Percentiles rank a stretch among this genome's conserved stretches.
These are phyloP conservation scores for Platanthera zijinensis DNA, from an alignment of 106 monocot species.

Conservation along the genomic window DNA sequence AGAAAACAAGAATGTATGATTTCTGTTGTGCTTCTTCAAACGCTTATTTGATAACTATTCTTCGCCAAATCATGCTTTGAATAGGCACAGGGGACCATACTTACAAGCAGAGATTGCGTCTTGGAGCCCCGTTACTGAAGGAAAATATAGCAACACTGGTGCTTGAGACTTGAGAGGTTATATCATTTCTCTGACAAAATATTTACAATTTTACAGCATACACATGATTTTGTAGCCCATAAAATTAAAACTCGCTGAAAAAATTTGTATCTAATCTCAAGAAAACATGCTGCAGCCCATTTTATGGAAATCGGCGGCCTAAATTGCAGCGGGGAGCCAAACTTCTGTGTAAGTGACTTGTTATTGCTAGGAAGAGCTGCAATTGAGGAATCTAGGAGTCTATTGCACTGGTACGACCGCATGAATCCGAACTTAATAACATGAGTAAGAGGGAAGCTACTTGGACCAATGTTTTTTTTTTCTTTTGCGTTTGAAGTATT, in stretches of 20 bases:
- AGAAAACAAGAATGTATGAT: background rate
- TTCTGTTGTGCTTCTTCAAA: background rate
- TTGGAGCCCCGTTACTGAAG: conserved; percentile 91
- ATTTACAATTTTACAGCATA: background rate
- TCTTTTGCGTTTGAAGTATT: background rate
- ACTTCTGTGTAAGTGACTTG: conserved; percentile 95
- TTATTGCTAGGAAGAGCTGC: conserved; percentile 85
- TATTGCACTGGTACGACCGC: too few relatives aligned
- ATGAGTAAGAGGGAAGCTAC: conserved; percentile 58
- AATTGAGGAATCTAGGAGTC: conserved; percentile 84
- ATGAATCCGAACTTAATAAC: too few relatives aligned
- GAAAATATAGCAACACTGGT: conserved; percentile 98
- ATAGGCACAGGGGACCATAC: conserved; percentile 95
- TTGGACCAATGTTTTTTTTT: background rate
- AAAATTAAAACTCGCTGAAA: conserved; percentile 12
- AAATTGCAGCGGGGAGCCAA: conserved; percentile 79
- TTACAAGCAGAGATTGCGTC: conserved; percentile 80
- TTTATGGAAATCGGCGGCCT: conserved; percentile 89
- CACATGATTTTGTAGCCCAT: background rate
- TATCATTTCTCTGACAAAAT: background rate
- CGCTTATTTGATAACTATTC: background rate
- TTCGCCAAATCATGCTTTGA: background rate
- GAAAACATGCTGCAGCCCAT: conserved; percentile 76
- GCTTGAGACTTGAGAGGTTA: conserved; percentile 96
- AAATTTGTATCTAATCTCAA: conserved; percentile 24